Evolutionary conservation across 352 stramenopile species (phyloP), one percentile per base, ranked within the genome.

Genomic region (Pythium chondricola): DNA sequence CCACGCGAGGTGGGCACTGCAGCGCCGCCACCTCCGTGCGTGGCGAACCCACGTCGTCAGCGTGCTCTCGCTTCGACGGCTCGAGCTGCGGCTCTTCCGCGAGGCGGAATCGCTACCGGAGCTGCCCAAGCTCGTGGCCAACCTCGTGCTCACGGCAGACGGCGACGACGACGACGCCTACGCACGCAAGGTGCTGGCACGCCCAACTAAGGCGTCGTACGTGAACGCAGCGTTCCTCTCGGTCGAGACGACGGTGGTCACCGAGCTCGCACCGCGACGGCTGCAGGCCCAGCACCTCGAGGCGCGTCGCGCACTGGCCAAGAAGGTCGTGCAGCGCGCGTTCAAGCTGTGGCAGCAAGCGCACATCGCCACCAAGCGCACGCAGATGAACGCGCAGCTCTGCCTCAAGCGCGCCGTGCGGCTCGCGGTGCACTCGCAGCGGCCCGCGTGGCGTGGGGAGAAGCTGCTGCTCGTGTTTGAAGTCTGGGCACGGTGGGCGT

Each of bases 361-460:
- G 2, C 74, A 88, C 40, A 42, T 63, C 21, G 48, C 62, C 0
- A 57, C 67, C 4, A 67, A 73, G 10, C 74, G 80, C 10, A 63
- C 81, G 0, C 69, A 53, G 0, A 52, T 88, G 3, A 81, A 88
- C 25, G 76, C 80, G 9, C 70, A 88, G 41, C 66, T 91, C 11
- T 88, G 74, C 49, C 65, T 91, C 26, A 88, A 86, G 40, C 76
- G 76, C 0, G 80, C 80, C 0, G 74, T 69, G 0, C 68, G 80
- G 0, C 57, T 88, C 44, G 77, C 76, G 3, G 85, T 88, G 24
- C 60, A 69, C 3, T n/a, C n/a, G n/a, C 58, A 69, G 1, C 61
- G 67, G 1, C 70, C 74, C 5, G 60, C 71, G 18, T 91, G 80
- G 80, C 54, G 65, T 2, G 67, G 57, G 3, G 80, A 91, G 51